Percentiles rank a stretch among this genome's conserved stretches.
These are phyloP conservation scores for Silene uniflora DNA, from an alignment of 148 eudicot species.

Conservation along the genomic window DNA sequence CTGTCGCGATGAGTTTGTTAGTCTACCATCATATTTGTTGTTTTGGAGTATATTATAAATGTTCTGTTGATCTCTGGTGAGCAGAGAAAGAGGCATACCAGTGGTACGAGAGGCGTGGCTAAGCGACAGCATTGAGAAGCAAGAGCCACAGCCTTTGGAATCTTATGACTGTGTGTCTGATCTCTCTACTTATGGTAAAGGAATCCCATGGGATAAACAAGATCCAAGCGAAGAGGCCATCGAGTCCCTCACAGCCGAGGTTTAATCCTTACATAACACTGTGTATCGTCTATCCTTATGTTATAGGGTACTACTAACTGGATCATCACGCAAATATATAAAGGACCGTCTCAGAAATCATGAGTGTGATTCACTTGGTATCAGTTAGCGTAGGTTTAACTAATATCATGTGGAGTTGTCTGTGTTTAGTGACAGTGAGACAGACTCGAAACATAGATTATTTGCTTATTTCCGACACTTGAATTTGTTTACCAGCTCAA, in stretches of 20 bases:
- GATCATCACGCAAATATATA: too few relatives aligned
- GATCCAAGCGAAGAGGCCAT: conserved; percentile 62
- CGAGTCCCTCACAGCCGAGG: conserved; percentile 65
- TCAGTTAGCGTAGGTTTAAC: too few relatives aligned
- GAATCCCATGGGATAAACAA: conserved; percentile 62
- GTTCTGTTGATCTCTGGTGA: background rate
- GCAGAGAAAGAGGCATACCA: conserved; percentile 60
- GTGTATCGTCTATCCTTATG: too few relatives aligned
- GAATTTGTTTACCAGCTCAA: conserved; percentile 43
- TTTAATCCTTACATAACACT: conserved; percentile 9
- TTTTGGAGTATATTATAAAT: background rate
- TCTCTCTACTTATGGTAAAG: conserved; percentile 45
- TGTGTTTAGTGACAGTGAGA: too few relatives aligned
- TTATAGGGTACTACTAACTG: too few relatives aligned
- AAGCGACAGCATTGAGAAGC: conserved; percentile 66
- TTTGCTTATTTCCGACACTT: background rate
- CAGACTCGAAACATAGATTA: too few relatives aligned
- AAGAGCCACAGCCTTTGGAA: conserved; percentile 53
- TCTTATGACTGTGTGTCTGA: conserved; percentile 69
- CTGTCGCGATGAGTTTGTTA: background rate
- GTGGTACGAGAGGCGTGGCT: conserved; percentile 78
- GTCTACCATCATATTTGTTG: background rate
- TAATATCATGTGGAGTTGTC: too few relatives aligned
- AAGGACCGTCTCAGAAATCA: too few relatives aligned
- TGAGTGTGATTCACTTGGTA: too few relatives aligned